Evolutionary conservation across 768 basidiomycete genomes (phyloP).

Genomic region (Podaxis pistillaris): DNA sequence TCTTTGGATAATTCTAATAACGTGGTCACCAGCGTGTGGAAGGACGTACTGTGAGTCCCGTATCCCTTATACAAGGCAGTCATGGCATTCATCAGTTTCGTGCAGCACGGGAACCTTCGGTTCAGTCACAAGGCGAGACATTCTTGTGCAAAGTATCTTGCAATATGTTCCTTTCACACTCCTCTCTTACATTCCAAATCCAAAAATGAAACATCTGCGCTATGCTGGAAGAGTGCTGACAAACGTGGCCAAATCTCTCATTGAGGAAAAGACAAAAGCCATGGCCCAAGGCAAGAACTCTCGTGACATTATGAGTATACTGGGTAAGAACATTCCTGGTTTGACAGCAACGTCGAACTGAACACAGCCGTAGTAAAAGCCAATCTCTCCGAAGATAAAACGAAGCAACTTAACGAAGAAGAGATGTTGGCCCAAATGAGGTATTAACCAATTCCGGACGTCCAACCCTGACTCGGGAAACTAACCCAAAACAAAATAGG

Average conservation of each 20-base stretch:
- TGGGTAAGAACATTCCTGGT: slow-evolving; percentile 29
- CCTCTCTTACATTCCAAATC: slow-evolving; percentile 23
- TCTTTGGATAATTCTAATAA: slow-evolving; percentile 36
- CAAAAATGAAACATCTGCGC: slow-evolving; percentile 29
- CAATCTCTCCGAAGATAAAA: slow-evolving; percentile 45
- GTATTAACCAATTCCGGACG: slow-evolving; percentile 40
- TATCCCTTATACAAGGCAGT: background rate
- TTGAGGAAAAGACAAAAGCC: slow-evolving; percentile 34
- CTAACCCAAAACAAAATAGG: slow-evolving; percentile 33
- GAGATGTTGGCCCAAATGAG: slow-evolving; percentile 48
- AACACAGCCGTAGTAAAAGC: slow-evolving; percentile 40
- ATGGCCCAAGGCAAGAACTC: slow-evolving; percentile 31
- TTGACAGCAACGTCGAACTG: background rate
- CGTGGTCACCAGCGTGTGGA: slow-evolving; percentile 34
- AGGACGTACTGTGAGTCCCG: slow-evolving; percentile 32
- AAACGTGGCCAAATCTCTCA: slow-evolving; percentile 32
- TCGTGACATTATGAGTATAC: slow-evolving; percentile 40
- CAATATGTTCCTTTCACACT: slow-evolving; percentile 30
- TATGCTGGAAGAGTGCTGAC: slow-evolving; percentile 30
- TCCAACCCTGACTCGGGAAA: slow-evolving; percentile 32
- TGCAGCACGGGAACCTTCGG: slow-evolving; percentile 29
- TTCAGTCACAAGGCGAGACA: slow-evolving; percentile 29
- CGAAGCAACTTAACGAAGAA: slow-evolving; percentile 40
- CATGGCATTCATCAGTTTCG: slow-evolving; percentile 22
- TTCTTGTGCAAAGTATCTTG: slow-evolving; percentile 31